Evolutionary conservation across 805 yeast species (phyloP).

Genomic region (Starmerella cellae): DNA sequence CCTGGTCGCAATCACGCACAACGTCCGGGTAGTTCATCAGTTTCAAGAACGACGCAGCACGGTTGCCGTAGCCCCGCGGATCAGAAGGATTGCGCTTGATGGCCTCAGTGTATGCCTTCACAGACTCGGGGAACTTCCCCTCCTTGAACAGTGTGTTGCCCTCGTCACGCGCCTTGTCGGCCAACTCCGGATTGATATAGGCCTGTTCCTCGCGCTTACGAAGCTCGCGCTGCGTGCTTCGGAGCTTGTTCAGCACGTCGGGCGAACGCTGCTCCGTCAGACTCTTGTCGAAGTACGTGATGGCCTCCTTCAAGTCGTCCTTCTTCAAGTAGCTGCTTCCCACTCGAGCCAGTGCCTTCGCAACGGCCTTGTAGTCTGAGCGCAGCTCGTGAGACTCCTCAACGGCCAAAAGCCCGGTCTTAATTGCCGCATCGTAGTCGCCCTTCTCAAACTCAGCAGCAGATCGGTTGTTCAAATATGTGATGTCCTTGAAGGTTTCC

Average conservation of each 20-base stretch:
- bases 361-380: conserved; percentile 82
- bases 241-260: conserved; percentile 74
- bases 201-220: conserved; percentile 64
- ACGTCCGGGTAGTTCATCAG: conserved; percentile 96
- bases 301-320: conserved; percentile 60
- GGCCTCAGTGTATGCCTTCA: conserved; percentile 89
- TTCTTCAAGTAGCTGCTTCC: conserved; percentile 71
- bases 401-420: conserved; percentile 68
- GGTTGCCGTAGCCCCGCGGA: conserved; percentile 91
- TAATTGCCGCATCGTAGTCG: conserved; percentile 72
- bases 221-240: conserved; percentile 73
- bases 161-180: conserved; percentile 85
- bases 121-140: conserved; percentile 95
- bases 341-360: conserved; percentile 84
- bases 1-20: conserved; percentile 77
- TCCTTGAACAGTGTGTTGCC: conserved; percentile 83
- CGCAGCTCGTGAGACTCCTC: conserved; percentile 81
- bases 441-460: conserved; percentile 97
- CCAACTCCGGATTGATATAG: conserved; percentile 79
- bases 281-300: conserved; percentile 70
- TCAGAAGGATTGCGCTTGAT: conserved; percentile 93
- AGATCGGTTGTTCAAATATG: conserved; percentile 88
- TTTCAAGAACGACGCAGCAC: conserved; percentile 94
- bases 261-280: conserved; percentile 96
- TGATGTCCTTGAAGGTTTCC: conserved; percentile 67